These are phyloP conservation scores for Ambrosiella cleistominuta DNA, from an alignment of 2,329 filamentous ascomycete genomes.

Conservation along the genomic window DNA sequence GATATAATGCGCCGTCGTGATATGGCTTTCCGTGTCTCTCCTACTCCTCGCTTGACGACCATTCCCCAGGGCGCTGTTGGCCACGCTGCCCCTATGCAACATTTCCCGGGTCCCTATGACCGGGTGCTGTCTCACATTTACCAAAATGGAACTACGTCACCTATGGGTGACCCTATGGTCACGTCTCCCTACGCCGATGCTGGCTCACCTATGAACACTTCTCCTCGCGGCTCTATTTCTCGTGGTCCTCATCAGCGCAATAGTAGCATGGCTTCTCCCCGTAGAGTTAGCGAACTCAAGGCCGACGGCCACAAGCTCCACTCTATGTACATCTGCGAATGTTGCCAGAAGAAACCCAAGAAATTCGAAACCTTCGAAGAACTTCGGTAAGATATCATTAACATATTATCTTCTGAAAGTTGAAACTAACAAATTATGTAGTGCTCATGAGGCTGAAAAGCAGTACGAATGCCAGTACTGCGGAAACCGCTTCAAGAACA, in stretches of 20 bases:
- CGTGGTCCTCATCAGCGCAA: conserved; percentile 27
- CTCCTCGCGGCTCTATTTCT: conserved; percentile 30
- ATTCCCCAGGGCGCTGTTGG: conserved; percentile 27
- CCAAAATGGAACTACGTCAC: conserved; percentile 33
- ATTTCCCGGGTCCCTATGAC: conserved; percentile 25
- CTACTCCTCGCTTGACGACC: conserved; percentile 30
- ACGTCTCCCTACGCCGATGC: conserved; percentile 25
- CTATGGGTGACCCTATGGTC: conserved; percentile 31
- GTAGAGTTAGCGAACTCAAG: conserved; percentile 35
- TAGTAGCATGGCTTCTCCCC: conserved; percentile 31
- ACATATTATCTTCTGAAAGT: not conserved
- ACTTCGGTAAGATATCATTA: conserved; percentile 46
- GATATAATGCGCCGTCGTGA: conserved; percentile 31
- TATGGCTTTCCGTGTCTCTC: conserved; percentile 30
- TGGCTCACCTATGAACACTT: conserved; percentile 27
- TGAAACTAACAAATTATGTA: conserved; percentile 22
- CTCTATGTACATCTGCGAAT: conserved; percentile 59
- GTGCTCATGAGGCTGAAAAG: conserved; percentile 81
- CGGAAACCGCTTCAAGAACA: conserved; percentile 94
- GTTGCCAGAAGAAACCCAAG: conserved; percentile 92
- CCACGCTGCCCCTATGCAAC: conserved; percentile 29
- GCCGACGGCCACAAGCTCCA: conserved; percentile 31
- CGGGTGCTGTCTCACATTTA: conserved; percentile 29
- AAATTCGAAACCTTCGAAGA: conserved; percentile 79
- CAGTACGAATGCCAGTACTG: conserved; percentile 90